Conservation (phyloP, 2,329 filamentous ascomycete genomes). For the Ophiostoma perfectum region DNA sequence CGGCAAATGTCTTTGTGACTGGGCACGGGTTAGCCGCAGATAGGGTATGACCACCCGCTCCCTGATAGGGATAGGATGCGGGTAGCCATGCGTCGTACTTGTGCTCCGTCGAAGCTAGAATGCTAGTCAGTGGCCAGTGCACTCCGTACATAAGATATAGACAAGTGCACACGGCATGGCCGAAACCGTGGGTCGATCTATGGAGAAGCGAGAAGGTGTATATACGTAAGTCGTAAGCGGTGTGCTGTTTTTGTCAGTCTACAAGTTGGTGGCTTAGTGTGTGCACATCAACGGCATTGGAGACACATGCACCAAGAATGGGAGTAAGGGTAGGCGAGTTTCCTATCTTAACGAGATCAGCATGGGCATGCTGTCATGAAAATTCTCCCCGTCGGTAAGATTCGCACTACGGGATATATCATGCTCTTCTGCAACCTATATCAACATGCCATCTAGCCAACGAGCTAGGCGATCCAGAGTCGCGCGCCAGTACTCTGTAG, state of each 20-base stretch:
- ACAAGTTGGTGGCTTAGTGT: too few species aligned
- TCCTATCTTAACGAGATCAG: too few species aligned
- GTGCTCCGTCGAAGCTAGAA: neutral
- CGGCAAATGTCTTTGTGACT: neutral
- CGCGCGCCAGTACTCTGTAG: neutral
- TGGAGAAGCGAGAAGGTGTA: neutral
- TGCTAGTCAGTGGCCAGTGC: neutral
- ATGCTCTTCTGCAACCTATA: neutral
- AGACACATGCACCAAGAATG: too few species aligned
- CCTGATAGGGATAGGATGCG: neutral
- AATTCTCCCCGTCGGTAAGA: neutral
- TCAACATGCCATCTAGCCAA: neutral
- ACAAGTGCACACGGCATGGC: conserved; percentile 11
- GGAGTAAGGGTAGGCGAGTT: too few species aligned
- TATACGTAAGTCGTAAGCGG: neutral
- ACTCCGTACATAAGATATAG: neutral
- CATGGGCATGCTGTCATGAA: neutral
- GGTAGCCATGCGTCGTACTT: neutral
- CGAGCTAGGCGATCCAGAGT: neutral
- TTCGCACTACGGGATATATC: neutral
- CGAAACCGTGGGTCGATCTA: conserved; percentile 10
- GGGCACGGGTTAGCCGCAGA: neutral
- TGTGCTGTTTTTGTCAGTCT: neutral
- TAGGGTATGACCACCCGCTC: neutral
- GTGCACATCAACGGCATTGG: too few species aligned